Evolutionary conservation across 495 filamentous ascomycete genomes (phyloP), one percentile per base, ranked within the genome.

Genomic region (Peziza echinospora): DNA sequence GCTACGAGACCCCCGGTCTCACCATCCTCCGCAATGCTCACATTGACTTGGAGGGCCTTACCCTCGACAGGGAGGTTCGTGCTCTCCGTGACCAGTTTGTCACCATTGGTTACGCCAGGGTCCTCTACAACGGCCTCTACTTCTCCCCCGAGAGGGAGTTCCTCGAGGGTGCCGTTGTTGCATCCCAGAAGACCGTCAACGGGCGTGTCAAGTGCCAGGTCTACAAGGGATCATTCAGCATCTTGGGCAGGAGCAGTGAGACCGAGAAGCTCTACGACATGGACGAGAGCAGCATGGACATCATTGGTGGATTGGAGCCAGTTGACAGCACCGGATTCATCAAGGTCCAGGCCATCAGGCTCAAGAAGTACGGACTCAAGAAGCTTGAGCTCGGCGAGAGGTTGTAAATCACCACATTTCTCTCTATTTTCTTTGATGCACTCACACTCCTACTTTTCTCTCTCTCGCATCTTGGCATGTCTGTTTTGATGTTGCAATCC

Each of bases 241-340:
- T 89, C 22, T 66, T 93, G 17, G 84, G 84, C 54, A 74, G 86
- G 45, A 77, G 67, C 61, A 74, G 66, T 55, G 70, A 78, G 56
- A 80, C 80, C 47, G 76, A 78, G 70, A 92, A 91, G 69, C 72
- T 93, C 47, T 93, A 96, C 65, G 72, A 73, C 61, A 73, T 73
- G 67, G 65, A 70, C 53, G 83, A 92, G 67, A 72, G 73, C 40
- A 77, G 70, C 52, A 96, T 93, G 87, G 87, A 93, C 64, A 75
- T 76, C 56, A 75, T 93, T 55, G 79, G 73, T 59, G 76, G 76
- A 57, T 92, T 93, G 66, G 67, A 65, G 46, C 84, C 84, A 26
- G 65, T 67, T 47, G 80, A 64, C 51, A 59, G 62, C 59, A 67
- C 75, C 25, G 81, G 83, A 24, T 91, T 92, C 66, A 86, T 92